Percentiles rank a stretch among this genome's conserved stretches.
Evolutionary conservation across 2,329 filamentous ascomycete species (phyloP).

Genomic region (Colletotrichum sp.): DNA sequence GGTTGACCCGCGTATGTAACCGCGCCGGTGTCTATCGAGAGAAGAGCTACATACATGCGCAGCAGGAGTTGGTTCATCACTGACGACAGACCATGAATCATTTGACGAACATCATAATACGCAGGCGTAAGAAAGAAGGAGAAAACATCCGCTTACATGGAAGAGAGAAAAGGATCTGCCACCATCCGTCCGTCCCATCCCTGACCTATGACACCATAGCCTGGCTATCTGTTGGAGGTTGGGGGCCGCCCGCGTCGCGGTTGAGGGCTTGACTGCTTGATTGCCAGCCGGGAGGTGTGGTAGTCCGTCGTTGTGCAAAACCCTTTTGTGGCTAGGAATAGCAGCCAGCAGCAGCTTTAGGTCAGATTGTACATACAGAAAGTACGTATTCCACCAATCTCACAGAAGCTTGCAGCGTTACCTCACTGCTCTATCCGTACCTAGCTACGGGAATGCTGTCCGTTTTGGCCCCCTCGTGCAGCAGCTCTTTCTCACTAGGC

Average conservation of each 20-base stretch:
- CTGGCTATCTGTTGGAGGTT: background rate
- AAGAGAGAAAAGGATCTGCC: conserved; percentile 13
- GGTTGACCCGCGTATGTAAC: background rate
- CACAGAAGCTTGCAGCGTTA: background rate
- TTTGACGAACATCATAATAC: background rate
- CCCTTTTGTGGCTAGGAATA: background rate
- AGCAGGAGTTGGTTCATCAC: background rate
- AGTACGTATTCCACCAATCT: background rate
- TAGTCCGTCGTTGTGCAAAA: background rate
- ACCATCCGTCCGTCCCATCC: conserved; percentile 1
- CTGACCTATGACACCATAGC: conserved; percentile 18
- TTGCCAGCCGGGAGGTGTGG: conserved; percentile 11
- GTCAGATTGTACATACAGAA: background rate
- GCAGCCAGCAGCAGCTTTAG: background rate
- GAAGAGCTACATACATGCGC: background rate
- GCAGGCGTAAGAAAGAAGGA: background rate
- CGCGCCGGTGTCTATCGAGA: background rate
- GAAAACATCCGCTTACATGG: background rate
- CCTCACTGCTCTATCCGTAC: background rate
- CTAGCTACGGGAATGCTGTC: background rate
- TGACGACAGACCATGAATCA: background rate
- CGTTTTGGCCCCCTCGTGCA: conserved; percentile 11
- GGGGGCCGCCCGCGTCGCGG: conserved; percentile 5
- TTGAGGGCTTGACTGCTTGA: background rate
- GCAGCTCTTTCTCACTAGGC: background rate